These are phyloP conservation scores for Teratosphaeria zuluensis DNA, from an alignment of 2,329 filamentous ascomycete genomes.

Conservation along the genomic window DNA sequence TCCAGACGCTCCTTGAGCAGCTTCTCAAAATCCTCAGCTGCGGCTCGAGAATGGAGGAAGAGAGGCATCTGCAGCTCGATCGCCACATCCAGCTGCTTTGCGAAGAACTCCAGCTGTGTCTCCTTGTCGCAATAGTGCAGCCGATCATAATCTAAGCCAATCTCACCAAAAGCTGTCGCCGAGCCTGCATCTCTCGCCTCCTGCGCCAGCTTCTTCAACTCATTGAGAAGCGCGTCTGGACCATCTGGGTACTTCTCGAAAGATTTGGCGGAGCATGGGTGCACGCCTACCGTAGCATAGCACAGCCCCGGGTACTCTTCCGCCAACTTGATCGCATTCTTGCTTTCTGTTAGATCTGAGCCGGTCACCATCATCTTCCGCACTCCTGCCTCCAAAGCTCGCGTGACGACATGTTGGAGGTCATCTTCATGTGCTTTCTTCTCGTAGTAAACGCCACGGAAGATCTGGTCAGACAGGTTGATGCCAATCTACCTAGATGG, in stretches of 20 bases:
- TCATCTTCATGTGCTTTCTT: conserved; percentile 66
- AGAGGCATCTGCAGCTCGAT: conserved; percentile 70
- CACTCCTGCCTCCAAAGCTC: conserved; percentile 70
- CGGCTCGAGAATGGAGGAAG: conserved; percentile 85
- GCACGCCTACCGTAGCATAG: conserved; percentile 86
- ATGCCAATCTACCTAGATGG: conserved; percentile 60
- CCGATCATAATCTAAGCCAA: conserved; percentile 93
- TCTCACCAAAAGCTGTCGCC: conserved; percentile 79
- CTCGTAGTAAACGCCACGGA: conserved; percentile 73
- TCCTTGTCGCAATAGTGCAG: conserved; percentile 71
- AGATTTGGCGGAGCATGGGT: conserved; percentile 76
- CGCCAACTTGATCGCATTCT: conserved; percentile 64
- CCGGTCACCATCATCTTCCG: conserved; percentile 88
- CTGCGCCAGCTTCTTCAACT: conserved; percentile 56
- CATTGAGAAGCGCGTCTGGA: conserved; percentile 43
- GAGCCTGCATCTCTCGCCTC: conserved; percentile 49
- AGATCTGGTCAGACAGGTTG: conserved; percentile 90
- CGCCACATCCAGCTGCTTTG: conserved; percentile 69
- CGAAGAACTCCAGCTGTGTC: conserved; percentile 76
- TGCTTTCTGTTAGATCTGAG: conserved; percentile 70
- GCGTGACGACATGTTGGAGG: conserved; percentile 63
- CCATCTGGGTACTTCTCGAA: conserved; percentile 59
- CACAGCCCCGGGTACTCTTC: conserved; percentile 66
- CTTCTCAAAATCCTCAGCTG: conserved; percentile 71
- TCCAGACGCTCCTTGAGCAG: conserved; percentile 49